Base-by-base conservation (phyloP, 1,139 yeast species). In the Candida labiduridarum region DNA sequence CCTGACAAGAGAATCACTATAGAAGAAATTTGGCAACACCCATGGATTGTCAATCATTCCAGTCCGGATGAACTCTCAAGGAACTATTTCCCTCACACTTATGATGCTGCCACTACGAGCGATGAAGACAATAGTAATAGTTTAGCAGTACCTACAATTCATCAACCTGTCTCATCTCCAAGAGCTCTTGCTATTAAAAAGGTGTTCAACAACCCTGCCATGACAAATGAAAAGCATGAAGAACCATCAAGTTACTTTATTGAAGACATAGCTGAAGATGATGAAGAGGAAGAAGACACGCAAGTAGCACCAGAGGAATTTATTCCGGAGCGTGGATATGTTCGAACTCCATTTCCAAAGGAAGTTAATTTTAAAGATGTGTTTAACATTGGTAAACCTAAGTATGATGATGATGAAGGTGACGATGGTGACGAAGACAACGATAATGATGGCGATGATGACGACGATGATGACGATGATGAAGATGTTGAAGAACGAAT, bases 1-100 rank as follows among this genome's bases (percentile, higher is more conserved):
- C 96, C 97, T 0, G 74, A 75, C 27, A 77, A 81, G 41, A 75
- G 99, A 59, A 78, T 87, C 29, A 75, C 86, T 0, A 72, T 91
- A 27, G 70, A 70, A 4, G 84, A 83, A 54, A 83, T 94, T 45
- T 86, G 89, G 74, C 65, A 70, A 11, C 80, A 76, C 57, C 76
- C 79, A 9, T 76, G 81, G 81, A 44, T 43, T 22, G 30, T 50
- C 6, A 46, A 45, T 22, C 34, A 43, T 8, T 44, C 43, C 19
- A 31, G 31, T 14, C 41, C 47, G 6, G 40, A 41, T 41, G 54
- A 47, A 33, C 41, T 38, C 30, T 48, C 48, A 14, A 39, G 46
- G 27, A 45, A 49, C 48, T 52, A 52, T 49, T 52, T 49, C 30
- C 49, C 49, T 30, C 46, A 48, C 35, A 49, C 49, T 44, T 56